A percentile compares a stretch with the other conserved stretches of the same genome.
These are phyloP conservation scores for Pyrenula aspistea DNA, from an alignment of 495 filamentous ascomycete species.

Conservation along the genomic window DNA sequence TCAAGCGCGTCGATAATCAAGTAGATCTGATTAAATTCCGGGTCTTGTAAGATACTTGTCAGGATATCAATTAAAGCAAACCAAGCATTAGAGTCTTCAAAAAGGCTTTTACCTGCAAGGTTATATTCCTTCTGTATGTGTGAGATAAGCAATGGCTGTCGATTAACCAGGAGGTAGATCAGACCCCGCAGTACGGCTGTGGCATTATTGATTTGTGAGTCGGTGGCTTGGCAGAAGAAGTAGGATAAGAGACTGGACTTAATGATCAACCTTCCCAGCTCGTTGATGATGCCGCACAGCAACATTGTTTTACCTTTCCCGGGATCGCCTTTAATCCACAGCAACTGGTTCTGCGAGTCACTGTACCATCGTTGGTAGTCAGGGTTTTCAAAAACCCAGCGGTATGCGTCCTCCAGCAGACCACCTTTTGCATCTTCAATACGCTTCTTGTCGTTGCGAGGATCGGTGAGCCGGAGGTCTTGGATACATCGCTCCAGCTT, in stretches of 20 bases:
- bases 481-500: constrained; percentile 7
- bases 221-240: constrained; percentile 35
- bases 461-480: constrained; percentile 18
- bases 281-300: constrained; percentile 21
- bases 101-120: constrained; percentile 12
- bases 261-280: too few relatives aligned
- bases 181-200: constrained; percentile 26
- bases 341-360: constrained; percentile 14
- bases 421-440: constrained; percentile 28
- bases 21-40: constrained; percentile 13
- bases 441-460: constrained; percentile 20
- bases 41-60: constrained; percentile 20
- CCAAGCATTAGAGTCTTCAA: constrained; percentile 23
- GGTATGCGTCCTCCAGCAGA: constrained; percentile 25
- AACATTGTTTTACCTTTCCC: constrained; percentile 42
- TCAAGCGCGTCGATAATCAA: constrained; percentile 38
- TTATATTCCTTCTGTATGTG: constrained; percentile 17
- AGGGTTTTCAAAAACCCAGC: constrained; percentile 27
- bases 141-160: constrained; percentile 19
- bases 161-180: constrained; percentile 23
- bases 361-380: constrained; percentile 23
- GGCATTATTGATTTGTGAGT: constrained; percentile 23
- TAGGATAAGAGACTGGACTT: constrained; percentile 24
- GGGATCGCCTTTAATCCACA: constrained; percentile 35
- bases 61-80: constrained; percentile 18